A percentile compares a stretch with the other conserved stretches of the same genome.
Conservation (phyloP, 192 early-diverging fungal genomes). For the Jimgerdemannia lactiflua region DNA sequence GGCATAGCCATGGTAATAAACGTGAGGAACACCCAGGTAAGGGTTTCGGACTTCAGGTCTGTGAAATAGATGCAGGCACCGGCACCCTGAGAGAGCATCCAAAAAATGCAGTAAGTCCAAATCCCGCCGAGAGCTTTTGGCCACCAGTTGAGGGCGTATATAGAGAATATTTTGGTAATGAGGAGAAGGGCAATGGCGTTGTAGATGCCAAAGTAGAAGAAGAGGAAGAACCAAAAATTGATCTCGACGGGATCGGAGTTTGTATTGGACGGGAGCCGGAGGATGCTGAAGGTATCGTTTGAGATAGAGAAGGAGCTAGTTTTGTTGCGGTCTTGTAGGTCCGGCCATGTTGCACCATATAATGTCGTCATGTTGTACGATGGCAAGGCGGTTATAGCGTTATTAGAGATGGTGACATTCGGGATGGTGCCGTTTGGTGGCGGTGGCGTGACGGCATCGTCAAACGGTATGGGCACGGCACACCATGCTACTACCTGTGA, state of each 20-base stretch:
- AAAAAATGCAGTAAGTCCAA: slow-evolving; percentile 62
- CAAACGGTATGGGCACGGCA: slow-evolving; percentile 50
- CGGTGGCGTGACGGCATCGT: slow-evolving; percentile 17
- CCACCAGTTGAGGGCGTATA: slow-evolving; percentile 82
- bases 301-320: neutral
- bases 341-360: neutral
- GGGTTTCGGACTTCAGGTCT: slow-evolving; percentile 47
- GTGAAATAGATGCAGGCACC: slow-evolving; percentile 58
- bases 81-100: slow-evolving; percentile 56
- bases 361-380: neutral
- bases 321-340: neutral
- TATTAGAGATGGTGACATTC: neutral
- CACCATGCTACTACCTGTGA: slow-evolving; percentile 51
- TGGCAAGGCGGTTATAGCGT: neutral
- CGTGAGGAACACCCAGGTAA: slow-evolving; percentile 70
- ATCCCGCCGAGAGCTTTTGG: slow-evolving; percentile 61
- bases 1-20: slow-evolving; percentile 75
- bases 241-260: slow-evolving; percentile 36
- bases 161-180: slow-evolving; percentile 75
- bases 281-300: neutral
- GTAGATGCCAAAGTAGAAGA: slow-evolving; percentile 76
- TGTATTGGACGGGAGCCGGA: slow-evolving; percentile 17
- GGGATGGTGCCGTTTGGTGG: slow-evolving; percentile 7
- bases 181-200: slow-evolving; percentile 69
- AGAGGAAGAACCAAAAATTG: slow-evolving; percentile 80